A percentile compares a stretch with the other conserved stretches of the same genome.
phyloP scores from a whole-genome alignment of 2,329 filamentous ascomycete species.

The Alternaria rosae region DNA sequence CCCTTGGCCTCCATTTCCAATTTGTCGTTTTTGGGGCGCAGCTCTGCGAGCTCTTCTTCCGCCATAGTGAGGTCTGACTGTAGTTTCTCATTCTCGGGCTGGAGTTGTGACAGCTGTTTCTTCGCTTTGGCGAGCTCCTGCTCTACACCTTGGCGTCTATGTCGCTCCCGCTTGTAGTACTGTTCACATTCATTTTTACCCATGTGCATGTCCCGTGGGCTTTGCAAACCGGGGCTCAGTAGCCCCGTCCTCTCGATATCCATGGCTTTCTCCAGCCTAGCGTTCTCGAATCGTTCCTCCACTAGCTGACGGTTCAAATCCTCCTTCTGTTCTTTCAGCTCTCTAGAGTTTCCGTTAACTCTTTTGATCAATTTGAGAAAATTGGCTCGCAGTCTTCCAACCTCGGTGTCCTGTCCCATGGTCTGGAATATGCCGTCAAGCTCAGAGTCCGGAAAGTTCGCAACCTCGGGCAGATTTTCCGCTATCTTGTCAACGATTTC shows the following conservation, averaged over 20 bases:
- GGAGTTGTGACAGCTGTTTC: not conserved
- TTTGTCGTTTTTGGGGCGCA: not conserved
- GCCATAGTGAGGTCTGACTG: not conserved
- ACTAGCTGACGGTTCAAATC: not conserved
- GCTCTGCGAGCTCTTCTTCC: not conserved
- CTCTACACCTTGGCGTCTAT: not conserved
- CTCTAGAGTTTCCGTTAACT: not conserved
- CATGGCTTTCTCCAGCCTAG: not conserved
- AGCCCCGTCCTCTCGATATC: not conserved
- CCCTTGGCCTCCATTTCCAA: not conserved
- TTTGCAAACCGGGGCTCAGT: not conserved
- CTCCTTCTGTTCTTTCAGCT: not conserved
- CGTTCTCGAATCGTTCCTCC: not conserved
- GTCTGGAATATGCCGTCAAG: not conserved
- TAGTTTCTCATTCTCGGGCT: slow-evolving; percentile 3
- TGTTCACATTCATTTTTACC: not conserved
- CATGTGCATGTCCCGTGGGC: not conserved
- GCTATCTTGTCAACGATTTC: not conserved
- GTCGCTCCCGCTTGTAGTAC: not conserved
- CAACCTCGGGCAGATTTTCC: not conserved
- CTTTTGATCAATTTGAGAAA: not conserved
- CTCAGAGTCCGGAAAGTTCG: not conserved
- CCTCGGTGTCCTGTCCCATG: not conserved
- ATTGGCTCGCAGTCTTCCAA: not conserved
- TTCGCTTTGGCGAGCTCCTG: not conserved